These are phyloP conservation scores for Cryptococcus sp. DNA, from an alignment of 1,284 basidiomycete species.

Conservation along the genomic window DNA sequence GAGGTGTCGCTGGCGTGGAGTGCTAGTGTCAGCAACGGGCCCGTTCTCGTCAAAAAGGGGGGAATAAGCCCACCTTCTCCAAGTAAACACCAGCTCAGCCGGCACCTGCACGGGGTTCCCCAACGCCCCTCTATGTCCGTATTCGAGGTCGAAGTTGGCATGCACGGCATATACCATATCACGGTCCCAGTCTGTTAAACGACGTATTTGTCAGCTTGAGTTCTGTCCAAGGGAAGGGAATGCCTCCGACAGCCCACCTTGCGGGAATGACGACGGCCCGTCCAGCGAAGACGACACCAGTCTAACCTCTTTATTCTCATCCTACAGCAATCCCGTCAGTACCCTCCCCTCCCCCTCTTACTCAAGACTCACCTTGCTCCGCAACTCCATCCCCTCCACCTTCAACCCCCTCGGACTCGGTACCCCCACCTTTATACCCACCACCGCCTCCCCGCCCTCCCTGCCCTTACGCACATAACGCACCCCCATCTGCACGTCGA, in stretches of 20 bases:
- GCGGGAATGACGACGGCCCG: slow-evolving; percentile 10
- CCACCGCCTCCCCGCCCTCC: slow-evolving; percentile 9
- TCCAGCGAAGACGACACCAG: slow-evolving; percentile 14
- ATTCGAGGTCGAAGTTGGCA: slow-evolving; percentile 20
- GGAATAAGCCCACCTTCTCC: slow-evolving; percentile 22
- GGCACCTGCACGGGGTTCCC: slow-evolving; percentile 7
- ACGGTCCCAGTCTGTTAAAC: slow-evolving; percentile 16
- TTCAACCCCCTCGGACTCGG: slow-evolving; percentile 11
- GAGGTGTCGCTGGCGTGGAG: slow-evolving; percentile 6
- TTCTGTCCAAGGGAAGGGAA: neutral
- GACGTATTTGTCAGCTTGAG: neutral
- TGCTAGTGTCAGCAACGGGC: too few relatives aligned
- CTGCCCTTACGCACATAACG: slow-evolving; percentile 11
- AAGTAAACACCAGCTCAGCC: slow-evolving; percentile 22
- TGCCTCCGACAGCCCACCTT: slow-evolving; percentile 16
- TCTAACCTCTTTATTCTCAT: slow-evolving; percentile 11
- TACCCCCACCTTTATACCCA: slow-evolving; percentile 13
- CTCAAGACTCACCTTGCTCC: neutral
- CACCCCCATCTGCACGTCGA: slow-evolving; percentile 21
- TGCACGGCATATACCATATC: slow-evolving; percentile 18
- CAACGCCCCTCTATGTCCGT: slow-evolving; percentile 11
- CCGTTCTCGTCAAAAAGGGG: neutral
- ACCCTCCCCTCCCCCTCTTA: neutral
- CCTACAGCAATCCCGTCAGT: neutral
- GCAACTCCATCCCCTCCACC: slow-evolving; percentile 15